phyloP scores from a whole-genome alignment of 176 grass and related monocot genomes.

The Aegilops umbellulata region DNA sequence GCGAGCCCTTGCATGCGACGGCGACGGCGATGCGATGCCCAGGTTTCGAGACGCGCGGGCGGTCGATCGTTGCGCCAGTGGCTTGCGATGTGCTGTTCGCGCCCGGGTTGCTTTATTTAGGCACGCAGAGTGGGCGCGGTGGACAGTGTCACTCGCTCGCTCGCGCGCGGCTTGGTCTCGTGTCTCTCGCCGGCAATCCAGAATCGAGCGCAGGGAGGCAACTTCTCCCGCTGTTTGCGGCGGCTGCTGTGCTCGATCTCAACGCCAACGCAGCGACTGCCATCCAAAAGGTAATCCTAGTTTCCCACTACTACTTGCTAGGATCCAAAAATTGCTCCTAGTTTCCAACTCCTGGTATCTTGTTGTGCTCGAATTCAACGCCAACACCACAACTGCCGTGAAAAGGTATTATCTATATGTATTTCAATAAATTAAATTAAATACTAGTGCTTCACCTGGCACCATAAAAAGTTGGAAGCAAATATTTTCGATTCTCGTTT shows the following conservation, averaged over 20 bases:
- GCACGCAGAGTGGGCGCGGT: neutral
- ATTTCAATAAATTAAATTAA: too few relatives aligned
- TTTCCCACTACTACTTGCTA: too few relatives aligned
- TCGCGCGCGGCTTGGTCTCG: neutral
- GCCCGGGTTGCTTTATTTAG: conserved; percentile 11
- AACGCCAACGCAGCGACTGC: too few relatives aligned
- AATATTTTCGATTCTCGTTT: too few relatives aligned
- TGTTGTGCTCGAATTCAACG: too few relatives aligned
- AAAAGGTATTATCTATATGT: too few relatives aligned
- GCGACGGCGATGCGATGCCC: neutral
- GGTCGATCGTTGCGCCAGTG: neutral
- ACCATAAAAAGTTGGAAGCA: too few relatives aligned
- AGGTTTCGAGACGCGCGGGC: neutral
- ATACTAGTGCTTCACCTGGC: too few relatives aligned
- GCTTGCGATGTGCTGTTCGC: neutral
- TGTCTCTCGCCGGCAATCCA: neutral
- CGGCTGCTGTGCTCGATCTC: neutral
- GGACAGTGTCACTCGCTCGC: neutral
- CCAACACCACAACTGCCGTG: too few relatives aligned
- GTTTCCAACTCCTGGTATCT: too few relatives aligned
- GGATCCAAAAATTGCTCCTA: too few relatives aligned
- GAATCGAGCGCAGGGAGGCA: neutral
- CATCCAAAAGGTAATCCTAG: too few relatives aligned
- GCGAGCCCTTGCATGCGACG: neutral
- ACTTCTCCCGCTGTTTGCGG: neutral